Evolutionary conservation across 1,284 basidiomycete genomes (phyloP).

Genomic region (Rhodotorula sp.): DNA sequence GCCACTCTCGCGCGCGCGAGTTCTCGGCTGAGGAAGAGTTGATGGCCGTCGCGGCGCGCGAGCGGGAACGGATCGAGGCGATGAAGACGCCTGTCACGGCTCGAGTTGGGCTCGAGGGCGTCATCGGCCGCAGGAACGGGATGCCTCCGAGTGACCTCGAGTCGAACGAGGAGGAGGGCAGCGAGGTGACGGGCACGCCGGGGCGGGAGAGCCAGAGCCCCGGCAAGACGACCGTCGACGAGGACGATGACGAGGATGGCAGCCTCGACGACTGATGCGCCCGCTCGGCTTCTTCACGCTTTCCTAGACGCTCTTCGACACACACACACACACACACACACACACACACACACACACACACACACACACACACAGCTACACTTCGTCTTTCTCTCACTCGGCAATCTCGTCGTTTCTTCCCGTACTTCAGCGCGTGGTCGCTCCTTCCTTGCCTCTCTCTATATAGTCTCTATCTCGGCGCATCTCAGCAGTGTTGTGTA

Average conservation of each 20-base stretch:
- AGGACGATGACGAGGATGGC: conserved; percentile 11
- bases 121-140: neutral
- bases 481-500: neutral
- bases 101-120: conserved; percentile 3
- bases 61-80: neutral
- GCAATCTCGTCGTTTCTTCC: neutral
- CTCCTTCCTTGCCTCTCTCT: neutral
- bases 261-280: neutral
- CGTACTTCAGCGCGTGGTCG: neutral
- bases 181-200: conserved; percentile 9
- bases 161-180: conserved; percentile 1
- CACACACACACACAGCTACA: neutral
- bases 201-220: conserved; percentile 14
- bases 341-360: neutral
- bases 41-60: neutral
- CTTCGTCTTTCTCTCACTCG: neutral
- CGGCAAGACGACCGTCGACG: conserved; percentile 6
- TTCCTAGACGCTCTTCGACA: neutral
- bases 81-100: conserved; percentile 16
- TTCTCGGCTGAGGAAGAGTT: neutral
- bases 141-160: conserved; percentile 5
- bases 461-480: neutral
- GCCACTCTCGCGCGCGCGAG: neutral
- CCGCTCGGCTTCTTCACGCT: neutral
- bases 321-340: neutral